These are phyloP conservation scores for Ceratocystis variospora DNA, from an alignment of 2,329 filamentous ascomycete species.

Conservation along the genomic window DNA sequence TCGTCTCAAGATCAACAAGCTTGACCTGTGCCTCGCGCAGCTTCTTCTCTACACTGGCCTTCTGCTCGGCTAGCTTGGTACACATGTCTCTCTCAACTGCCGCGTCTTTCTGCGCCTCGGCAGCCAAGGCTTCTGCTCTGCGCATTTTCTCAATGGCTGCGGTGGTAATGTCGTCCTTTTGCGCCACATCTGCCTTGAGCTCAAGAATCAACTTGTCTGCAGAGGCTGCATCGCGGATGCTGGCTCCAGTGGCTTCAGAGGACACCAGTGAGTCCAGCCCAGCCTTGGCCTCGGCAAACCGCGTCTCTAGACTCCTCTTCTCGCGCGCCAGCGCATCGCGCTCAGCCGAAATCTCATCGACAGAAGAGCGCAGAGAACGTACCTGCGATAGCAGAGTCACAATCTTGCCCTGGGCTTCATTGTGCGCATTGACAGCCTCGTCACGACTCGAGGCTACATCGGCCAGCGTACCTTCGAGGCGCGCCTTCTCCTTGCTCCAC, in stretches of 20 bases:
- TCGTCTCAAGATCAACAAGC: conserved; percentile 88
- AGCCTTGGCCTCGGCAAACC: conserved; percentile 74
- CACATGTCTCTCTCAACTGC: conserved; percentile 70
- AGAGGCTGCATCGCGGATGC: conserved; percentile 75
- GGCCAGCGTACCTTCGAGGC: conserved; percentile 76
- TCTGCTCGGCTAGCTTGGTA: conserved; percentile 74
- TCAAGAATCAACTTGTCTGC: conserved; percentile 83
- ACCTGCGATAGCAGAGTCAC: conserved; percentile 84
- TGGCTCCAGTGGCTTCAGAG: conserved; percentile 62
- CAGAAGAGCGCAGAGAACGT: conserved; percentile 62
- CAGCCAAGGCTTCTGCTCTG: conserved; percentile 70
- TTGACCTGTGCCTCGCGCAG: conserved; percentile 81
- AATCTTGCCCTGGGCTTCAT: conserved; percentile 86
- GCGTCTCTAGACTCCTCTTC: conserved; percentile 75
- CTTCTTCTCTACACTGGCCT: conserved; percentile 75
- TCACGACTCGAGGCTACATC: conserved; percentile 85
- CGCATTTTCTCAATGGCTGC: conserved; percentile 97
- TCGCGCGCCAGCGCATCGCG: conserved; percentile 74
- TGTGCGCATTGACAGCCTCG: conserved; percentile 83
- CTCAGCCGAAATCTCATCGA: conserved; percentile 77
- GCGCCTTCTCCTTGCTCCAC: conserved; percentile 94
- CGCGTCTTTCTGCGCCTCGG: conserved; percentile 89
- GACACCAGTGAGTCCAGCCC: conserved; percentile 70
- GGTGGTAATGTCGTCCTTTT: conserved; percentile 82
- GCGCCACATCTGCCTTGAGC: conserved; percentile 74